Evolutionary conservation across 148 eudicot species (phyloP), one percentile per base, ranked within the genome.

Genomic region (Amaranthus hypochondriacus): DNA sequence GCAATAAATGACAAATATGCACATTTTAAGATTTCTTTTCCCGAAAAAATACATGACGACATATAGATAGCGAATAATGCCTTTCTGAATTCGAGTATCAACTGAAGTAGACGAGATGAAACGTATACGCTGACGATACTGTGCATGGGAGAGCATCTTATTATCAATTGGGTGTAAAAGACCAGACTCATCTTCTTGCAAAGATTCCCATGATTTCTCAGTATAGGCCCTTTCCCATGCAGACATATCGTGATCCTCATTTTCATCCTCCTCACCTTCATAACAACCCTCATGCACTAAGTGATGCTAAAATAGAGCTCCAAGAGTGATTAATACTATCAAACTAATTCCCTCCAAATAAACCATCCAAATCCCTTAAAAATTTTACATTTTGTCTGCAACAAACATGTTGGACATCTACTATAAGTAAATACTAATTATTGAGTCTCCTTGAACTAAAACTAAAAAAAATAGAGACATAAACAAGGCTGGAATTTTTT

Each of bases 121-220:
- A 49, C 90, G 93, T 15, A 90, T 84, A 18, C 98, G 96, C 9
- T 90, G 74, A 14, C 93, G 89, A 69, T 88, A 92, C 72, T 18
- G 18, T 18, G 18, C 18, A 18, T 18, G 18, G 18, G 18, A 18
- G 18, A 18, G 18, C 18, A 18, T 95, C 65, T 85, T 87, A 76
- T 87, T 85, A 77, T 95, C 97, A 60, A 92, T 83, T 1, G 96
- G 90, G 5, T 90, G 88, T 75, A 95, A 90, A 73, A 86, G 88
- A 0, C 98, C 98, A 51, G 92, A 87, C 71, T 95, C 98, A 75
- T 95, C 98, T 80, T 92, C 97, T 76, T 92, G 93, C 79, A 95
- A 74, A 49, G 92, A 79, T 75, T 95, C 97, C 97, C 97, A 95
- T 0, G 97, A 92, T 71, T 96, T 79, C 75, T 92, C 98, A 11